Percentiles rank a stretch among this genome's conserved stretches.
Evolutionary conservation across 495 filamentous ascomycete genomes (phyloP).

Genomic region (Amniculicola lignicola): DNA sequence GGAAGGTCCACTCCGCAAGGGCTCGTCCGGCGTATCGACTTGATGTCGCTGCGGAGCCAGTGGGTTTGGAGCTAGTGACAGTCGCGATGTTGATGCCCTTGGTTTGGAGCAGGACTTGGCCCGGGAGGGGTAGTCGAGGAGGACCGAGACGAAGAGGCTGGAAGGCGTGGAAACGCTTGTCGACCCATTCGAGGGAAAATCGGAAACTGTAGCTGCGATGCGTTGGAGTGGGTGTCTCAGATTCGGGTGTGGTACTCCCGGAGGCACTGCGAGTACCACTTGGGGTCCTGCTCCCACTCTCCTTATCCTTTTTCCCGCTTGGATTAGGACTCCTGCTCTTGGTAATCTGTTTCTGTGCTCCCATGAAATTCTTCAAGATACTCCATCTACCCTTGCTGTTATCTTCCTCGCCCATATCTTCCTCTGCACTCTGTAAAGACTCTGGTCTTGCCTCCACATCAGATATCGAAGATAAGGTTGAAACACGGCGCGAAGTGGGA

Average conservation of each 20-base stretch:
- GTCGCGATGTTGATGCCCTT: slow-evolving; percentile 23
- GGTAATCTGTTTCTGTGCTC: slow-evolving; percentile 21
- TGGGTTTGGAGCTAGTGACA: slow-evolving; percentile 33
- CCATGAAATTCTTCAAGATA: slow-evolving; percentile 65
- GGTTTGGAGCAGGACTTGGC: slow-evolving; percentile 55
- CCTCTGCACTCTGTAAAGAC: too few species aligned
- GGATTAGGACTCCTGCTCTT: slow-evolving; percentile 29
- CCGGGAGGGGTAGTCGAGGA: slow-evolving; percentile 72
- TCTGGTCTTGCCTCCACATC: too few species aligned
- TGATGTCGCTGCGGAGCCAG: slow-evolving; percentile 37
- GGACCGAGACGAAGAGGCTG: slow-evolving; percentile 62
- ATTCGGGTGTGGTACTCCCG: not conserved
- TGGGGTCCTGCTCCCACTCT: not conserved
- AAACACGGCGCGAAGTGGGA: slow-evolving; percentile 45
- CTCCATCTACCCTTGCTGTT: slow-evolving; percentile 62
- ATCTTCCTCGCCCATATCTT: slow-evolving; percentile 26
- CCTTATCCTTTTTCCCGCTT: slow-evolving; percentile 16
- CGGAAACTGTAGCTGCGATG: slow-evolving; percentile 69
- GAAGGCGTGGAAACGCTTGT: slow-evolving; percentile 51
- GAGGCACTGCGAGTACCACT: not conserved
- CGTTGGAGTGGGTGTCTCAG: slow-evolving; percentile 41
- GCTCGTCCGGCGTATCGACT: slow-evolving; percentile 82
- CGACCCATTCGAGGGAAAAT: slow-evolving; percentile 75
- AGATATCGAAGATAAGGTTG: too few species aligned
- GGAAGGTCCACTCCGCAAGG: slow-evolving; percentile 83